Base-by-base conservation (phyloP, 768 basidiomycete species). In the Postia placenta region DNA sequence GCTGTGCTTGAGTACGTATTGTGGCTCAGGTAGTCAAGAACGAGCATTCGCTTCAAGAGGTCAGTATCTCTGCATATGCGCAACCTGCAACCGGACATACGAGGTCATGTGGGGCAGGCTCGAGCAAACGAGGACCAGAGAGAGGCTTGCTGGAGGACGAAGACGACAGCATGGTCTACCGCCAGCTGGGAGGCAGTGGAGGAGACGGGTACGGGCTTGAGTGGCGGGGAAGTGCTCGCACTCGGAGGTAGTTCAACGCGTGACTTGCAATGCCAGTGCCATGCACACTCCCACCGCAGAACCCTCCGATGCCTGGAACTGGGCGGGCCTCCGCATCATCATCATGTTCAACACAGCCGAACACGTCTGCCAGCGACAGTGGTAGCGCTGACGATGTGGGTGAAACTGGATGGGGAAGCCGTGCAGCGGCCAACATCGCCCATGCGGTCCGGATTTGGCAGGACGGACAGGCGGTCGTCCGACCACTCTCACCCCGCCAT, bases 1-100 rank as follows among this genome's bases (percentile, higher is more conserved):
- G 87, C 86, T 0, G 90, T 88, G 33, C 69, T 68, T n/a, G 79
- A 77, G 64, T 83, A 87, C 50, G 83, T 84, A 35, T 79, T 74
- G 57, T 91, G 86, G 47, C 78, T 79, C 1, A 92, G 76, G 60
- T 90, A 92, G 57, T 87, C 82, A 30, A 92, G 69, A 14, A 92
- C 83, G 40, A 92, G 67, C 15, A 74, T 64, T 38, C 81, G 79
- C 87, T 89, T 59, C 64, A 44, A 33, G 62, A 61, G 42, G 11
- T 3, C 42, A 9, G 5, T 44, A n/a, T n/a, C n/a, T n/a, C n/a
- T n/a, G n/a, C n/a, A n/a, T n/a, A n/a, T n/a, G n/a, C n/a, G n/a
- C n/a, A n/a, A n/a, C n/a, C n/a, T n/a, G n/a, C n/a, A 5, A 22
- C 5, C 12, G 20, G 49, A 50, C 33, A 22, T 42, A 56, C 52